These are phyloP conservation scores for Ploettnerulaceae sp. DNA, from an alignment of 2,329 filamentous ascomycete species.

Conservation along the genomic window DNA sequence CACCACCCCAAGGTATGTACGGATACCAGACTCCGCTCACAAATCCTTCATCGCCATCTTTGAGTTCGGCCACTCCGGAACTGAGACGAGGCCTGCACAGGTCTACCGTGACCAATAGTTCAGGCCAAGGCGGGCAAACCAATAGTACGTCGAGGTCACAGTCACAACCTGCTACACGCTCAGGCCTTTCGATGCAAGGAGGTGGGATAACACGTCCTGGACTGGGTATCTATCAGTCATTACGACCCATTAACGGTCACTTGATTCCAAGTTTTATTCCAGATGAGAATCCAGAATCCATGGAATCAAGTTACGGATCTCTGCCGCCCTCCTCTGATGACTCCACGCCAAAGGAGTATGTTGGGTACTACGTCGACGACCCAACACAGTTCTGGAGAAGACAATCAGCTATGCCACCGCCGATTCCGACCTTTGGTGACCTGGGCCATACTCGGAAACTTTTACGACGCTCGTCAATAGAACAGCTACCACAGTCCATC, in stretches of 20 bases:
- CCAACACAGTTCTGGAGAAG: constrained; percentile 21
- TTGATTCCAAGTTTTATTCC: constrained; percentile 52
- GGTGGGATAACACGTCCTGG: constrained; percentile 36
- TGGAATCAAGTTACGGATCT: constrained; percentile 18
- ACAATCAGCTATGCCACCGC: constrained; percentile 20
- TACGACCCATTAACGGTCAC: constrained; percentile 41
- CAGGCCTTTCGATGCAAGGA: constrained; percentile 34
- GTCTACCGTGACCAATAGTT: constrained; percentile 46
- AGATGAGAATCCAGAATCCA: constrained; percentile 40
- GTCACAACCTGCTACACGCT: constrained; percentile 55
- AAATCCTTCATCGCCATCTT: constrained; percentile 53
- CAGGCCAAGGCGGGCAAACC: constrained; percentile 40
- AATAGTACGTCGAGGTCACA: constrained; percentile 58
- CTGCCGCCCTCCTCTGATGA: constrained; percentile 27
- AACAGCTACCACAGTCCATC: constrained; percentile 34
- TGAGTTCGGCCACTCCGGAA: constrained; percentile 43
- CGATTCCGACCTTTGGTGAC: constrained; percentile 34
- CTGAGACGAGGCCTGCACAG: constrained; percentile 54
- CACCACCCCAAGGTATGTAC: constrained; percentile 40
- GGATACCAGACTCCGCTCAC: constrained; percentile 46
- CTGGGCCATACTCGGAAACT: constrained; percentile 23
- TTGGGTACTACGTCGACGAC: constrained; percentile 34
- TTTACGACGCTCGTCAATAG: constrained; percentile 28
- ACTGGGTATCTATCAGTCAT: constrained; percentile 30
- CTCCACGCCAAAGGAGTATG: constrained; percentile 31